Evolutionary conservation across 1,284 basidiomycete genomes (phyloP), one percentile per base, ranked within the genome.

Genomic region (Naganishia albida): DNA sequence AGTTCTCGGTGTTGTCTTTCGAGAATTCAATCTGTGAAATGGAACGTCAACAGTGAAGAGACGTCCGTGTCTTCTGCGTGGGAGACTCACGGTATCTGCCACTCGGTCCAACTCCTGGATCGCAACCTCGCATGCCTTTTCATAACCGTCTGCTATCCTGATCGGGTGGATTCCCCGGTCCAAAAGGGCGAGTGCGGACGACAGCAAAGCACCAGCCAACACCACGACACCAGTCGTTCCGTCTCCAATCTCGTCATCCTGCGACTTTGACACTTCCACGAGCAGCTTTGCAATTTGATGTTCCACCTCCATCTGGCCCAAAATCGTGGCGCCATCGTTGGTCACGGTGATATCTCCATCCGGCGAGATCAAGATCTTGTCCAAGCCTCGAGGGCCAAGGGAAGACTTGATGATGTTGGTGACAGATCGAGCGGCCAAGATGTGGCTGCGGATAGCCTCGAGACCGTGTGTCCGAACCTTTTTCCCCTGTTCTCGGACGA

Each of bases 321-420:
- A 83, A 70, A 97, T 97, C 23, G 93, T 97, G 15, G 95, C 95
- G 56, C 95, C 95, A 81, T 99, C 95, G 80, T 99, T 99, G 23
- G 95, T 98, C 51, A 99, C 95, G 54, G 93, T 98, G 73, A 99
- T 99, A 74, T 99, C 95, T 56, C 95, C 95, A 82, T 99, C 95
- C 30, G 94, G 89, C 46, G 92, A 94, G 76, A 99, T 97, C 75
- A 99, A 86, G 78, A 99, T 98, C 86, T 99, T 99, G 85, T 99
- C 96, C 66, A 99, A 85, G 54, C 95, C 92, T 83, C 94, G 85
- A 28, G 95, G 95, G 23, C 95, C 95, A 34, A 99, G 84, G 10
- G 93, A 97, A 64, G 94, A 95, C 75, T 91, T 88, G 75, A 99
- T 86, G 75, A 99, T 98, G 80, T 95, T 94, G 26, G 93, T 87